A percentile compares a stretch with the other conserved stretches of the same genome.
phyloP scores from a whole-genome alignment of 768 basidiomycete species.

The Cubamyces lactineus region DNA sequence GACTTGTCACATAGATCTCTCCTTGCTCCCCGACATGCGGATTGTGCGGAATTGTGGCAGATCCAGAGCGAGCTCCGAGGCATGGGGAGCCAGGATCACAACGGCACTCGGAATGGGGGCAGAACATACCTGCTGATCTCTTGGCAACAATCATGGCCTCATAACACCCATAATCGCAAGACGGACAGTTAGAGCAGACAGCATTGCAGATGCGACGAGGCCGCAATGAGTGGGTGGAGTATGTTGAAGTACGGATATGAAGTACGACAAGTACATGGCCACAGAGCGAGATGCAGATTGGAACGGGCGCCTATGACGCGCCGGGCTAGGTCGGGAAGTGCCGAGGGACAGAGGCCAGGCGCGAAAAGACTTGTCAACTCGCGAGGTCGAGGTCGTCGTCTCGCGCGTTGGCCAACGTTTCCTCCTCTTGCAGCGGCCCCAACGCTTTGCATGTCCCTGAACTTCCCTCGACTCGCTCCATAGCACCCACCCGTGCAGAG shows the following conservation, averaged over 20 bases:
- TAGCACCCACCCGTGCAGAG: slow-evolving; percentile 27
- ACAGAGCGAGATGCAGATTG: too few relatives aligned
- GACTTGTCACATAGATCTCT: too few relatives aligned
- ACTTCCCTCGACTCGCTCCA: slow-evolving; percentile 16
- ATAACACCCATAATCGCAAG: too few relatives aligned
- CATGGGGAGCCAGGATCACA: background rate
- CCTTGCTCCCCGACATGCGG: background rate
- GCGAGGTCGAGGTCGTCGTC: slow-evolving; percentile 25
- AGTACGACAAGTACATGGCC: too few relatives aligned
- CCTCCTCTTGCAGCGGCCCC: slow-evolving; percentile 12
- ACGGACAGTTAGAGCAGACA: too few relatives aligned
- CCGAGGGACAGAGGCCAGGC: slow-evolving; percentile 17
- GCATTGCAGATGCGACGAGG: too few relatives aligned
- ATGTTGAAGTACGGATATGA: too few relatives aligned
- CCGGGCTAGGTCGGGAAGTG: slow-evolving; percentile 7
- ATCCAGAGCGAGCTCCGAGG: background rate
- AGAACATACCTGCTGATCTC: background rate
- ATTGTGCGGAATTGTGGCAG: background rate
- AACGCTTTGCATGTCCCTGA: slow-evolving; percentile 24
- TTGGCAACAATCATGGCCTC: too few relatives aligned
- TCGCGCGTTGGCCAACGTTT: slow-evolving; percentile 15
- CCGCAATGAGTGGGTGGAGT: too few relatives aligned
- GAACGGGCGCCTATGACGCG: background rate
- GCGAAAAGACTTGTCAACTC: slow-evolving; percentile 18
- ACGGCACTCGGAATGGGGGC: background rate